A percentile compares a stretch with the other conserved stretches of the same genome.
Evolutionary conservation across 306 rosid species (phyloP).

Genomic region (Abrus precatorius): DNA sequence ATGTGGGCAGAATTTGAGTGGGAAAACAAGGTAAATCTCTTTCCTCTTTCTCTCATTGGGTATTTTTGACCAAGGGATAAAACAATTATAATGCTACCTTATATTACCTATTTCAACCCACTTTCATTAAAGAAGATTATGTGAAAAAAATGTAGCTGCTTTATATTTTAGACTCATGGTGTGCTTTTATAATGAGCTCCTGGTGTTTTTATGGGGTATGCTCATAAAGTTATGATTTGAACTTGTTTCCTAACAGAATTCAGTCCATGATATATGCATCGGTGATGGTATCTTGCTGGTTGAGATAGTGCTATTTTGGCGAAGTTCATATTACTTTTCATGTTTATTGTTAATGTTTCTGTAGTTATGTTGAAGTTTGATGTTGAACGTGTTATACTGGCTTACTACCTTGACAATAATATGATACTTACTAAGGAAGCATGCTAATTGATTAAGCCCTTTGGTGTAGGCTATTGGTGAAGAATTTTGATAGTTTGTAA

Average conservation of each 20-base stretch:
- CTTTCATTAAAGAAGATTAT: background rate
- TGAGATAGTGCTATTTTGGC: conserved; percentile 17
- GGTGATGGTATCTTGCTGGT: conserved; percentile 30
- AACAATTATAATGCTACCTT: conserved; percentile 19
- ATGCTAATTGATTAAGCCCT: conserved; percentile 10
- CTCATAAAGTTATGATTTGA: conserved; percentile 19
- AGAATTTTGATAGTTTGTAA: conserved; percentile 3
- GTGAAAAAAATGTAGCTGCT: background rate
- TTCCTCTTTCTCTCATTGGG: conserved; percentile 27
- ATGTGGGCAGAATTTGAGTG: conserved; percentile 99
- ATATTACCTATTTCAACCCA: conserved; percentile 1
- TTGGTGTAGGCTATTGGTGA: conserved; percentile 21
- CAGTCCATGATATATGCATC: conserved; percentile 1
- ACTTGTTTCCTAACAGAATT: background rate
- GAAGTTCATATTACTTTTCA: conserved; percentile 9
- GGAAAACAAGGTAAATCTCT: conserved; percentile 89
- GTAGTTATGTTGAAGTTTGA: conserved; percentile 22
- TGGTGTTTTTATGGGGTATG: conserved; percentile 6
- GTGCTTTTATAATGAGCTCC: conserved; percentile 8
- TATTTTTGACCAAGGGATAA: background rate
- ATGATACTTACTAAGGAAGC: background rate
- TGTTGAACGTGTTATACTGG: background rate
- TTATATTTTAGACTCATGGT: background rate
- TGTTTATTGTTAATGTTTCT: conserved; percentile 21
- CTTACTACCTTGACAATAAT: conserved; percentile 15